Evolutionary conservation across 2,329 filamentous ascomycete genomes (phyloP).

Genomic region (Hysterium pulicare): DNA sequence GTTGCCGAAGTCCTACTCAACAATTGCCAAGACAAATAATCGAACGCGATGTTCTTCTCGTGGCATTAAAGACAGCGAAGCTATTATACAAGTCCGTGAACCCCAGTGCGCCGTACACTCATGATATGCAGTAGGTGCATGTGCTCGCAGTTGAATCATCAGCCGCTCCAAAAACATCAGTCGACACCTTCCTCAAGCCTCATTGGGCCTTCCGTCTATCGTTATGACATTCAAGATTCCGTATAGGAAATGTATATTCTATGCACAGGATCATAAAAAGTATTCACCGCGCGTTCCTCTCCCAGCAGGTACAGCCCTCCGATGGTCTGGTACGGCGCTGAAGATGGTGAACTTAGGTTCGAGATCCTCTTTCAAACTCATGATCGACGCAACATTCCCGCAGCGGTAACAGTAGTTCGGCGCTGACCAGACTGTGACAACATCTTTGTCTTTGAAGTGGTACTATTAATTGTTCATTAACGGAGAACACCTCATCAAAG

Average conservation of each 20-base stretch:
- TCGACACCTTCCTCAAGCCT: conserved; percentile 3
- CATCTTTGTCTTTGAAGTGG: conserved; percentile 91
- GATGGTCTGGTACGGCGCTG: conserved; percentile 81
- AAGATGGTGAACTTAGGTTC: conserved; percentile 92
- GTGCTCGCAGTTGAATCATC: background rate
- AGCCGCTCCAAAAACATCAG: background rate
- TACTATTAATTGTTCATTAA: conserved; percentile 55
- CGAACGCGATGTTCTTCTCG: background rate
- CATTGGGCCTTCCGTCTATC: conserved; percentile 11
- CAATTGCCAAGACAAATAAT: background rate
- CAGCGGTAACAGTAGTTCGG: conserved; percentile 97
- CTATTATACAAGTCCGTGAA: conserved; percentile 6
- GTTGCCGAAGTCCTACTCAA: too few species aligned
- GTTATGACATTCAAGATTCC: conserved; percentile 13
- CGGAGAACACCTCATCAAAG: background rate
- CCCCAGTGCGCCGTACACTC: background rate
- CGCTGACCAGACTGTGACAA: conserved; percentile 83
- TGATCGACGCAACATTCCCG: conserved; percentile 84
- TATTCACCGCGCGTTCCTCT: conserved; percentile 50
- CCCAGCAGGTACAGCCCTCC: conserved; percentile 72
- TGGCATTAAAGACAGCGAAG: background rate
- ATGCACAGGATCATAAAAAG: conserved; percentile 42
- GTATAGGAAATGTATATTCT: conserved; percentile 8
- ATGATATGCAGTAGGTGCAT: conserved; percentile 3
- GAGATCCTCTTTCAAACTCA: conserved; percentile 81